Evolutionary conservation across 1,284 basidiomycete species (phyloP).

Genomic region (Anthracocystis walkeri): DNA sequence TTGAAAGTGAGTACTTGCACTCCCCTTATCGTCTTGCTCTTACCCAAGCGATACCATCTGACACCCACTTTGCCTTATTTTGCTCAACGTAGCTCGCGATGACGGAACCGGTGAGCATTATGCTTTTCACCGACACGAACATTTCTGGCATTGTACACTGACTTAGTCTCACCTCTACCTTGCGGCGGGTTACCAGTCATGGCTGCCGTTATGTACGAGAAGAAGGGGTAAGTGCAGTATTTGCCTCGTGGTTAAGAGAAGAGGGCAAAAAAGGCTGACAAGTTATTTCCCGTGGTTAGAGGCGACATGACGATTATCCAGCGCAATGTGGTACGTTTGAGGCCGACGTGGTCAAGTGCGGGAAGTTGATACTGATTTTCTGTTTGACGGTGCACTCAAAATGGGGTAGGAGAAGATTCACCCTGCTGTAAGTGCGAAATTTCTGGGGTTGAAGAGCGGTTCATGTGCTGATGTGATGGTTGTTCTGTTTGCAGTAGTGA

Average conservation of each 20-base stretch:
- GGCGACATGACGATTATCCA: conserved; percentile 17
- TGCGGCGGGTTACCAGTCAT: conserved; percentile 14
- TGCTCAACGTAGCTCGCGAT: conserved; percentile 14
- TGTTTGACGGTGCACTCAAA: neutral
- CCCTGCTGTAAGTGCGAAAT: conserved; percentile 1
- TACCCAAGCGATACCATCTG: neutral
- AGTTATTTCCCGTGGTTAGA: neutral
- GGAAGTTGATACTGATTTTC: neutral
- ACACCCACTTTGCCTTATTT: neutral
- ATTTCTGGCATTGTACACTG: neutral
- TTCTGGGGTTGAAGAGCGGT: neutral
- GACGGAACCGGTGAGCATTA: conserved; percentile 17
- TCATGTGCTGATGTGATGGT: conserved; percentile 7
- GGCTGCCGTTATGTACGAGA: conserved; percentile 31
- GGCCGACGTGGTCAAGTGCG: neutral
- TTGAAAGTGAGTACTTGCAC: conserved; percentile 21
- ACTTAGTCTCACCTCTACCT: neutral
- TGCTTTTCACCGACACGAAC: neutral
- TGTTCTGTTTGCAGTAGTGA: conserved; percentile 6
- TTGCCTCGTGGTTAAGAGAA: neutral
- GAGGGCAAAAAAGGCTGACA: too few relatives aligned
- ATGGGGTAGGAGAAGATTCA: neutral
- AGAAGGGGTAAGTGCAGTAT: conserved; percentile 14
- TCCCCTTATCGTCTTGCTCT: neutral
- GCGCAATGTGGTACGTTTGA: conserved; percentile 29